phyloP scores from a whole-genome alignment of 179 eudicot species.

The Gypsophila paniculata region DNA sequence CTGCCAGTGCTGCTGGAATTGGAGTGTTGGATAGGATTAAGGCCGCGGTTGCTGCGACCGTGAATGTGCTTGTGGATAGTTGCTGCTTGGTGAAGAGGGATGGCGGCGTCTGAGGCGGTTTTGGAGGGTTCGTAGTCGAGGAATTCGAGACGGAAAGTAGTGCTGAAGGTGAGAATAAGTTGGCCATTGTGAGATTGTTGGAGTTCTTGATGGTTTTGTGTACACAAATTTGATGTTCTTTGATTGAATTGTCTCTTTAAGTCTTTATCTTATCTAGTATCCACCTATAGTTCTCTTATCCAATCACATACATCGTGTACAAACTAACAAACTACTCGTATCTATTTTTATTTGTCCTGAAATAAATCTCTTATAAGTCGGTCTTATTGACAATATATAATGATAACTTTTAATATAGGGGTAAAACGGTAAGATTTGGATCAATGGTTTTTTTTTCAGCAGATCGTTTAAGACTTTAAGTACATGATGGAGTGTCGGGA shows the following conservation, averaged over 20 bases:
- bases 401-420: no score
- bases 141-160: not conserved
- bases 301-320: not conserved
- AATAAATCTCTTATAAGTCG: no score
- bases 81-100: not conserved
- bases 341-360: no score
- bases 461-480: no score
- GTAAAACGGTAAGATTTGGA: no score
- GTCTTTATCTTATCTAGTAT: not conserved
- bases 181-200: not conserved
- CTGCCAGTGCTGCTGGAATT: no score
- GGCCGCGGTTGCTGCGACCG: conserved; percentile 35
- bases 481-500: no score
- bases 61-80: conserved; percentile 20
- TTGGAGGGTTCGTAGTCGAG: not conserved
- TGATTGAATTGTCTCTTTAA: not conserved
- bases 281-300: conserved; percentile 8
- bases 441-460: no score
- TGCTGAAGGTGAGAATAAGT: conserved; percentile 7
- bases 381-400: no score
- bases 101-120: not conserved
- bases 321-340: no score
- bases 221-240: not conserved
- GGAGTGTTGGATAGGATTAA: conserved; percentile 32
- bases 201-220: not conserved